phyloP scores from a whole-genome alignment of 2,329 filamentous ascomycete species.

The Coleophoma crateriformis region DNA sequence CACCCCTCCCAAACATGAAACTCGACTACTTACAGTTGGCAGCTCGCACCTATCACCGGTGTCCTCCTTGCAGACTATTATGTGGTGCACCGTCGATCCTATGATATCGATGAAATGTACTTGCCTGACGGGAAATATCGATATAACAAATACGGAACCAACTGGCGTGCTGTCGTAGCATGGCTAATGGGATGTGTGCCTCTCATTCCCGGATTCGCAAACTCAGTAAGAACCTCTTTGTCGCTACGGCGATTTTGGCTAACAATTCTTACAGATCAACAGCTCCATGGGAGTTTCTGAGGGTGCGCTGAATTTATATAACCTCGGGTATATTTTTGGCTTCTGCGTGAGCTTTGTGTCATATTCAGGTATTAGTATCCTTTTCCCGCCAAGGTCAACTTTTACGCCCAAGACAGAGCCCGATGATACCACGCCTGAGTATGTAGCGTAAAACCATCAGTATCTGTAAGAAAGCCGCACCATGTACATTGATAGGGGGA shows the following conservation, averaged over 20 bases:
- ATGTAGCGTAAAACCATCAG: too few relatives aligned
- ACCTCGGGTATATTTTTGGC: not conserved
- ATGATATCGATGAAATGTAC: constrained; percentile 32
- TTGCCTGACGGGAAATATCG: constrained; percentile 14
- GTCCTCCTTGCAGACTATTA: constrained; percentile 30
- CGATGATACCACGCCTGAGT: too few relatives aligned
- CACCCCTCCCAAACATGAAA: not conserved
- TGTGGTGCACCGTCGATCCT: constrained; percentile 28
- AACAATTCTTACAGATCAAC: not conserved
- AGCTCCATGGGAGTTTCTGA: not conserved
- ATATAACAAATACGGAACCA: constrained; percentile 8
- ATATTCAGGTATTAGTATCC: not conserved
- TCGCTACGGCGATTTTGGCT: not conserved
- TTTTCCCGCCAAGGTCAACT: too few relatives aligned
- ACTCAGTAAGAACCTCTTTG: not conserved
- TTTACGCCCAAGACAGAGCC: too few relatives aligned
- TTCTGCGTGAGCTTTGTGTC: not conserved
- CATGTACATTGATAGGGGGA: too few relatives aligned
- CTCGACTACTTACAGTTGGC: not conserved
- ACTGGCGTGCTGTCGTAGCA: constrained; percentile 11
- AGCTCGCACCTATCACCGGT: constrained; percentile 23
- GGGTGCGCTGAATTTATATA: not conserved
- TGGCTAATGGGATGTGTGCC: constrained; percentile 22
- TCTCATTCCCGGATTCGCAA: constrained; percentile 15
- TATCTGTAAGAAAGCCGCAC: too few relatives aligned